These are phyloP conservation scores for Xenoacremonium recifei DNA, from an alignment of 2,329 filamentous ascomycete species.

Conservation along the genomic window DNA sequence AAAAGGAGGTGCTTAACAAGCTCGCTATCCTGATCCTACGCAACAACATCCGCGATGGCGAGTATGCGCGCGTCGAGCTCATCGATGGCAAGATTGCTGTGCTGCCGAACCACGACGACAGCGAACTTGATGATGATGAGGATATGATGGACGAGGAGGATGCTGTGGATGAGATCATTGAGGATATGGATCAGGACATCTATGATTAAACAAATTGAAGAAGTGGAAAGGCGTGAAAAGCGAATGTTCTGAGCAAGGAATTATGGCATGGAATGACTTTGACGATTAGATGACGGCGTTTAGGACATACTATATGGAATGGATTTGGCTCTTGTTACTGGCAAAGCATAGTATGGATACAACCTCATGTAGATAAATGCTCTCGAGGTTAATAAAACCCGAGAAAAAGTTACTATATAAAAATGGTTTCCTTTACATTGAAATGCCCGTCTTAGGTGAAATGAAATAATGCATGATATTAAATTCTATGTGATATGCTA, in stretches of 20 bases:
- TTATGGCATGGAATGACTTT: conserved; percentile 3
- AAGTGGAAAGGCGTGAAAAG: not conserved
- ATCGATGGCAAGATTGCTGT: conserved; percentile 79
- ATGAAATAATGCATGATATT: no score
- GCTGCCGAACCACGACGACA: conserved; percentile 74
- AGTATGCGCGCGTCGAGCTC: conserved; percentile 76
- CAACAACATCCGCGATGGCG: conserved; percentile 81
- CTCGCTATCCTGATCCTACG: conserved; percentile 89
- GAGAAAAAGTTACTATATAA: no score
- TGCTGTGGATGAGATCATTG: conserved; percentile 66
- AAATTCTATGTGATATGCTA: no score
- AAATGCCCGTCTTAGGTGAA: no score
- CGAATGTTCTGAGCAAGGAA: not conserved
- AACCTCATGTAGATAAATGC: conserved; percentile 1
- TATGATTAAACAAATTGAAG: conserved; percentile 37
- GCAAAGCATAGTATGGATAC: no score
- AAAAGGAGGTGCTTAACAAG: conserved; percentile 94
- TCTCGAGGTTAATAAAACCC: no score
- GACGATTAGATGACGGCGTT: conserved; percentile 9
- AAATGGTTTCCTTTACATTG: no score
- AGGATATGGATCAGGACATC: conserved; percentile 61
- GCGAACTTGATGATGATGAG: conserved; percentile 60
- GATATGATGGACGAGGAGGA: conserved; percentile 75
- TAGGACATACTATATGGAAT: conserved; percentile 1
- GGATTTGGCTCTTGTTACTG: not conserved